These are phyloP conservation scores for Gossypium trilobum DNA, from an alignment of 441 rosid genomes.

Conservation along the genomic window DNA sequence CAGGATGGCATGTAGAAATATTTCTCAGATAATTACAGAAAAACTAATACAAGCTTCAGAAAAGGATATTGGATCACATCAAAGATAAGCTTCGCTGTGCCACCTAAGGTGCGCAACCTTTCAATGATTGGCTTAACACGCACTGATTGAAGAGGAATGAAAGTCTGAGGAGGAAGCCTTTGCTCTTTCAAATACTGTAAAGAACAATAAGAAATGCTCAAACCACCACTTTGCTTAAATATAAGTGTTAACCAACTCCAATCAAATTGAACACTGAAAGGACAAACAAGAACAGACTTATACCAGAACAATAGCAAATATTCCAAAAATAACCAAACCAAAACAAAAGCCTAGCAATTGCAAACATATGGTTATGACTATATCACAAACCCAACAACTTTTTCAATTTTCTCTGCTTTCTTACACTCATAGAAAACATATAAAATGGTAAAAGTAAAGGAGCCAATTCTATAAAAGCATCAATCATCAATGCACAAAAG, in stretches of 20 bases:
- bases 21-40: conserved; percentile 1
- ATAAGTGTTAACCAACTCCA: background rate
- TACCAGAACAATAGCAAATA: background rate
- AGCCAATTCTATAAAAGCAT: background rate
- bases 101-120: conserved; percentile 75
- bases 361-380: background rate
- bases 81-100: conserved; percentile 71
- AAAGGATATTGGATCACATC: conserved; percentile 98
- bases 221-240: background rate
- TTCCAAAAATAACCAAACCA: background rate
- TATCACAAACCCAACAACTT: background rate
- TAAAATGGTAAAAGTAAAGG: background rate
- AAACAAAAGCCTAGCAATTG: background rate
- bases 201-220: conserved; percentile 21
- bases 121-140: conserved; percentile 85
- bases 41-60: conserved; percentile 9
- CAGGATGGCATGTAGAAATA: background rate
- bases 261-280: background rate
- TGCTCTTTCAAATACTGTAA: conserved; percentile 95
- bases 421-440: background rate
- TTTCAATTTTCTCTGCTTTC: background rate
- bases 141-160: conserved; percentile 89
- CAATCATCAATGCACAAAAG: background rate
- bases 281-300: conserved; percentile 1
- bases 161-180: conserved; percentile 98